phyloP scores from a whole-genome alignment of 768 basidiomycete species.

The Mycena epipterygia region DNA sequence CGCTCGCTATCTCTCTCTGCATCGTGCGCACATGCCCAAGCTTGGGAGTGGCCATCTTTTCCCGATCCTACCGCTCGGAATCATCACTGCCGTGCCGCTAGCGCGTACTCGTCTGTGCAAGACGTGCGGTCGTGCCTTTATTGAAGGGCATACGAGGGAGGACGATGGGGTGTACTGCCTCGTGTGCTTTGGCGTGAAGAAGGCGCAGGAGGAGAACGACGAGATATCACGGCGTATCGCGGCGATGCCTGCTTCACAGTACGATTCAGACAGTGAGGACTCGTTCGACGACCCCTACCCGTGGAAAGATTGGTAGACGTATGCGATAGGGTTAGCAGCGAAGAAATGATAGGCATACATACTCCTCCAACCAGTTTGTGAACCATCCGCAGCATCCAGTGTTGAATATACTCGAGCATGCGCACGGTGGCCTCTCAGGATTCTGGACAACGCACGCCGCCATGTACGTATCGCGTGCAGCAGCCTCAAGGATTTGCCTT shows the following conservation, averaged over 20 bases:
- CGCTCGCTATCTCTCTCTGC: conserved; percentile 9
- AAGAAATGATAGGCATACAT: conserved; percentile 10
- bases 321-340: conserved; percentile 14
- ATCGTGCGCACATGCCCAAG: neutral
- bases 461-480: conserved; percentile 1
- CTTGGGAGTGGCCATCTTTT: conserved; percentile 4
- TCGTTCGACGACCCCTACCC: neutral
- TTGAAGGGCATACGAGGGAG: conserved; percentile 2
- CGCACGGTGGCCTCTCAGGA: neutral
- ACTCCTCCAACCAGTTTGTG: conserved; percentile 12
- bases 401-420: conserved; percentile 6
- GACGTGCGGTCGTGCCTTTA: conserved; percentile 8
- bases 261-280: conserved; percentile 12
- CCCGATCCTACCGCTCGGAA: conserved; percentile 11
- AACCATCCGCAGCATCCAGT: conserved; percentile 3
- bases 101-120: neutral
- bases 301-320: neutral
- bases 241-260: conserved; percentile 9
- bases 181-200: conserved; percentile 13
- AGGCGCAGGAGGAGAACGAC: conserved; percentile 16
- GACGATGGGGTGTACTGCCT: conserved; percentile 10
- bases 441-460: neutral
- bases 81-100: conserved; percentile 8
- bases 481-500: conserved; percentile 7
- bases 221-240: conserved; percentile 1